Evolutionary conservation across 2,329 filamentous ascomycete species (phyloP).

Genomic region (Emericellopsis cladophorae): DNA sequence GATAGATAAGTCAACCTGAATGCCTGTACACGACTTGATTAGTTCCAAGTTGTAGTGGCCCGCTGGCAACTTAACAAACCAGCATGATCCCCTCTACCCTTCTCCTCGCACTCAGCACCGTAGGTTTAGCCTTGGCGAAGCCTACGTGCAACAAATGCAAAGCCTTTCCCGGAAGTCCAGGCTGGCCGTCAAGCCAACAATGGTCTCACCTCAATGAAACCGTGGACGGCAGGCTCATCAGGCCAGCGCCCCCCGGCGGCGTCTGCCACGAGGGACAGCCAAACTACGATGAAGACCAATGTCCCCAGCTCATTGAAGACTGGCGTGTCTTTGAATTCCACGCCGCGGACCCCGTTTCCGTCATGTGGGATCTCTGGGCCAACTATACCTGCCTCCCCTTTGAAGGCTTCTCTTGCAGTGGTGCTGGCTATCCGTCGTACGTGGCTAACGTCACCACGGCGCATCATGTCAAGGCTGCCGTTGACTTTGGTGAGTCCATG

Average conservation of each 20-base stretch:
- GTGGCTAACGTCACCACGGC: not conserved
- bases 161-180: not conserved
- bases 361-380: not conserved
- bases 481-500: not conserved
- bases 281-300: not conserved
- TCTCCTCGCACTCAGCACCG: too few species aligned
- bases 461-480: not conserved
- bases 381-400: not conserved
- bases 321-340: not conserved
- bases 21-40: too few species aligned
- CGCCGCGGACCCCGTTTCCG: not conserved
- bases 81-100: too few species aligned
- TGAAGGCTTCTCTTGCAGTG: not conserved
- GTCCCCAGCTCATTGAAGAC: not conserved
- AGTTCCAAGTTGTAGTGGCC: too few species aligned
- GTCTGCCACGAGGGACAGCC: not conserved
- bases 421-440: not conserved
- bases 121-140: too few species aligned
- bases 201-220: not conserved
- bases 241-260: not conserved
- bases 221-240: not conserved
- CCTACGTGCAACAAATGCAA: not conserved
- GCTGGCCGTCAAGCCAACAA: not conserved
- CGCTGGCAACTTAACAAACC: too few species aligned
- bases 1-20: too few species aligned